Evolutionary conservation across 139 green algal species (phyloP), one percentile per base, ranked within the genome.

Genomic region (Tetradesmus lagerheimii): DNA sequence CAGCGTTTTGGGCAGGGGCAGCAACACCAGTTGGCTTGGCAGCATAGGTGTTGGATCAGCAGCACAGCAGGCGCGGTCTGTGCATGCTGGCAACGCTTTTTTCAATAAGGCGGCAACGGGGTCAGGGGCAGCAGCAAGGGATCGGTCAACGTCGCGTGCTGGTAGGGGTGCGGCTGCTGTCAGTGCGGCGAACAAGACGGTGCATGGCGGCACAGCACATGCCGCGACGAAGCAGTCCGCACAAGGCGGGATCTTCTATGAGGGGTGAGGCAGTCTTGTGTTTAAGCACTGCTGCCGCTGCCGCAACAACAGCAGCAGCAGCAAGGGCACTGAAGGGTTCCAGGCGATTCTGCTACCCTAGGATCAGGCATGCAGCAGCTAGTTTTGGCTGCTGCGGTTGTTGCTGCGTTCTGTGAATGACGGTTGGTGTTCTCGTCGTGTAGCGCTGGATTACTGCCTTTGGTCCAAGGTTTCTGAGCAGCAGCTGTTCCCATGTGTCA

Each of bases 191-290:
- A 88, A 39, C 62, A 88, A 80, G 62, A 88, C 83, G 5, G 83
- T 88, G n/a, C 83, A 88, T 80, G 83, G 64, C 6, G 83, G 83
- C 27, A 88, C 83, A 18, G 83, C 62, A n/a, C 38, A 88, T 80
- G 83, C 83, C 43, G 83, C 64, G 0, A 50, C 62, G 1, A 78
- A 78, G 53, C n/a, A 62, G n/a, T 34, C 34, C n/a, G 15, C 18
- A 9, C 6, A 16, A 14, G 15, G 15, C 14, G 81, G 81, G 8
- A 87, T 87, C 50, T 87, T 87, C 20, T 87, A 87, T 27, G 47
- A 87, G 53, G 81, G 81, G 31, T 71, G 57, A 71, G 57, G 12
- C 31, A 9, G 3, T 71, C 3, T 4, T 71, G 2, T 18, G 16
- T 31, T 31, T 71, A 18, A 12, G 45, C 45, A 23, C 57, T 31